Conservation (phyloP, 2,329 filamentous ascomycete genomes). For the Venturia nashicola region DNA sequence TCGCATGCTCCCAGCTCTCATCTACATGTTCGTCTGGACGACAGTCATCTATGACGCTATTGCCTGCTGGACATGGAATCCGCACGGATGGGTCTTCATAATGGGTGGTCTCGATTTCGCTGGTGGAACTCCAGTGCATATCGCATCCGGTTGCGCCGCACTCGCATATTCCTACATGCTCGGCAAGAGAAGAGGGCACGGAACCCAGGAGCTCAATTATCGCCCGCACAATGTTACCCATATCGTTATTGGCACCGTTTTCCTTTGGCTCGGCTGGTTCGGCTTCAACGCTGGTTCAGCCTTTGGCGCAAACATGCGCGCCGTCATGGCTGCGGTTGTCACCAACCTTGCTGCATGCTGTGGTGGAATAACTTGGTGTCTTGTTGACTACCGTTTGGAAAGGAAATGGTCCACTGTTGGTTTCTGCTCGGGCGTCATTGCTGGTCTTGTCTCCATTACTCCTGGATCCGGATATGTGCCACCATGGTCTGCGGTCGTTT, state of each 20-base stretch:
- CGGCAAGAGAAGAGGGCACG: constrained; percentile 72
- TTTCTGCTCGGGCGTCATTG: constrained; percentile 83
- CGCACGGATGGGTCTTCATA: constrained; percentile 64
- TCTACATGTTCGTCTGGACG: constrained; percentile 90
- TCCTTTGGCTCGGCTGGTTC: constrained; percentile 93
- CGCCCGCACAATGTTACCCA: constrained; percentile 88
- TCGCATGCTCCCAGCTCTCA: constrained; percentile 73
- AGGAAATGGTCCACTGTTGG: constrained; percentile 88
- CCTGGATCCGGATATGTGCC: constrained; percentile 80
- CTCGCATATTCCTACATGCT: constrained; percentile 87
- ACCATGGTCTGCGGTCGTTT: constrained; percentile 71
- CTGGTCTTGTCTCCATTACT: constrained; percentile 78
- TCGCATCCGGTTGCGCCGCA: constrained; percentile 69
- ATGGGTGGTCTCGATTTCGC: constrained; percentile 82
- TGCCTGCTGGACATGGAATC: constrained; percentile 92
- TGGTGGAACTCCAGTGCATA: constrained; percentile 82
- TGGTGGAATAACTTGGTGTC: constrained; percentile 79
- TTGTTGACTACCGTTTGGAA: constrained; percentile 80
- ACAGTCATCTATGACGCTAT: constrained; percentile 87
- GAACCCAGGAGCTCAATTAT: constrained; percentile 81
- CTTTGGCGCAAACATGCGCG: constrained; percentile 67
- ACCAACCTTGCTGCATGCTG: constrained; percentile 77
- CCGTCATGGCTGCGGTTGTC: constrained; percentile 74
- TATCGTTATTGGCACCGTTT: constrained; percentile 84
- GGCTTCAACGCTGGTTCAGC: constrained; percentile 87